phyloP scores from a whole-genome alignment of 768 basidiomycete genomes.

The Coprinopsis cinerea region DNA sequence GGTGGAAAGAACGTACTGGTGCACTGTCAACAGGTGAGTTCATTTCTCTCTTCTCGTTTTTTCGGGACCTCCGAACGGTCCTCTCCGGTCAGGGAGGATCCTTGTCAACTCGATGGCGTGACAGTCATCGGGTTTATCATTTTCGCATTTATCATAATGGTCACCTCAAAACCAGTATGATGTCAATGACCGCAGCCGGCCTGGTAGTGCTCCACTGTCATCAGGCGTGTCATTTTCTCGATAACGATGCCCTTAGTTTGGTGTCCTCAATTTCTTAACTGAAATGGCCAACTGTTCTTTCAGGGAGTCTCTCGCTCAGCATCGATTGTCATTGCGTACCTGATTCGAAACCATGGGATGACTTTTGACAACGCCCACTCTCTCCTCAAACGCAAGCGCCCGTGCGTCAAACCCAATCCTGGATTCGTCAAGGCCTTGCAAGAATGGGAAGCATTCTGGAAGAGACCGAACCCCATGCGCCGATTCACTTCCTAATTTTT shows the following conservation, averaged over 20 bases:
- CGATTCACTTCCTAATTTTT: slow-evolving; percentile 19
- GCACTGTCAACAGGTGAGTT: slow-evolving; percentile 73
- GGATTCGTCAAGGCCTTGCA: slow-evolving; percentile 59
- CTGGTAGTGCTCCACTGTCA: not conserved
- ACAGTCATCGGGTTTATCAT: not conserved
- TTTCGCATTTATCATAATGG: too few relatives aligned
- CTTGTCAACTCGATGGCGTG: not conserved
- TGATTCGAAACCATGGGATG: slow-evolving; percentile 71
- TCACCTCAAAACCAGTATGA: too few relatives aligned
- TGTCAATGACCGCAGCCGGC: too few relatives aligned
- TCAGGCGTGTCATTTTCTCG: not conserved
- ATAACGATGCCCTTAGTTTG: too few relatives aligned
- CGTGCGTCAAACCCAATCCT: slow-evolving; percentile 74
- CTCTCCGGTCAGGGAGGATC: not conserved
- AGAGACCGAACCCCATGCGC: slow-evolving; percentile 15
- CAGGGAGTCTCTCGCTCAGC: slow-evolving; percentile 77
- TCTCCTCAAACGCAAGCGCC: slow-evolving; percentile 56
- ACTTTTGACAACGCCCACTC: slow-evolving; percentile 60
- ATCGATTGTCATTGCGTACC: slow-evolving; percentile 75
- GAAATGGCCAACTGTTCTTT: not conserved
- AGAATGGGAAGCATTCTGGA: slow-evolving; percentile 45
- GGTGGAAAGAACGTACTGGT: slow-evolving; percentile 65
- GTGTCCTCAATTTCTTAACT: not conserved
- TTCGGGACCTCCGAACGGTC: too few relatives aligned
- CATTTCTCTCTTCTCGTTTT: slow-evolving; percentile 1